phyloP scores from a whole-genome alignment of 2,329 filamentous ascomycete genomes.

The Talaromyces sp. region DNA sequence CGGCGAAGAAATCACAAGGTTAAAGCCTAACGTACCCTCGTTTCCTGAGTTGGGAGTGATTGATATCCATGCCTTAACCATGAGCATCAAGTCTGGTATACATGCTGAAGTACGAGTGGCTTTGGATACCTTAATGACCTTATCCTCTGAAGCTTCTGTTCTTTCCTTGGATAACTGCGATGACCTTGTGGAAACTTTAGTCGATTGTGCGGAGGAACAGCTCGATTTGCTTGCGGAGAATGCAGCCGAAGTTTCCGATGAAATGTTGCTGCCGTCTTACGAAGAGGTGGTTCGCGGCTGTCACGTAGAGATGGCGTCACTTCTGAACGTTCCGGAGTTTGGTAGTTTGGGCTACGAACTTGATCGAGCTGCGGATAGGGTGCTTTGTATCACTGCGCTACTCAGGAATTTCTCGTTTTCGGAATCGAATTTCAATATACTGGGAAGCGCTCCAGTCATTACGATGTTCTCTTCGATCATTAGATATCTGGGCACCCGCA shows the following conservation, averaged over 20 bases:
- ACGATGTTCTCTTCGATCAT: slow-evolving; percentile 82
- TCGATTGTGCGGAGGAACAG: slow-evolving; percentile 90
- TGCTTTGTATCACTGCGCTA: slow-evolving; percentile 89
- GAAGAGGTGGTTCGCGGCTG: slow-evolving; percentile 83
- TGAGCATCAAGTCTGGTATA: slow-evolving; percentile 85
- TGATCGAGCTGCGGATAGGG: slow-evolving; percentile 77
- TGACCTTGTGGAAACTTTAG: slow-evolving; percentile 79
- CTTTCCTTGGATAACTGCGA: slow-evolving; percentile 73
- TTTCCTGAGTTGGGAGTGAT: slow-evolving; percentile 79
- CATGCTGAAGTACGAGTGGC: slow-evolving; percentile 86
- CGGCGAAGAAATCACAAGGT: slow-evolving; percentile 63
- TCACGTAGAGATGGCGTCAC: slow-evolving; percentile 65
- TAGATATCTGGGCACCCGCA: slow-evolving; percentile 81
- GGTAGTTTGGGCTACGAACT: slow-evolving; percentile 76
- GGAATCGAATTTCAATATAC: slow-evolving; percentile 68
- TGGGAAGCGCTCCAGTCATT: slow-evolving; percentile 74
- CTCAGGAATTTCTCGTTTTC: slow-evolving; percentile 88
- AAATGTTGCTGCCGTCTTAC: slow-evolving; percentile 76
- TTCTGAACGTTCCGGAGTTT: slow-evolving; percentile 71
- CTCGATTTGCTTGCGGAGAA: slow-evolving; percentile 80
- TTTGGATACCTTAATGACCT: slow-evolving; percentile 73
- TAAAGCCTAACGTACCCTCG: slow-evolving; percentile 71
- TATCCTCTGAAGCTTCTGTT: slow-evolving; percentile 63
- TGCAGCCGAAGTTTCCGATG: slow-evolving; percentile 80
- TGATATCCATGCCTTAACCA: slow-evolving; percentile 83